Evolutionary conservation across 2,329 filamentous ascomycete species (phyloP).

Genomic region (Phaeosphaeriaceae sp.): DNA sequence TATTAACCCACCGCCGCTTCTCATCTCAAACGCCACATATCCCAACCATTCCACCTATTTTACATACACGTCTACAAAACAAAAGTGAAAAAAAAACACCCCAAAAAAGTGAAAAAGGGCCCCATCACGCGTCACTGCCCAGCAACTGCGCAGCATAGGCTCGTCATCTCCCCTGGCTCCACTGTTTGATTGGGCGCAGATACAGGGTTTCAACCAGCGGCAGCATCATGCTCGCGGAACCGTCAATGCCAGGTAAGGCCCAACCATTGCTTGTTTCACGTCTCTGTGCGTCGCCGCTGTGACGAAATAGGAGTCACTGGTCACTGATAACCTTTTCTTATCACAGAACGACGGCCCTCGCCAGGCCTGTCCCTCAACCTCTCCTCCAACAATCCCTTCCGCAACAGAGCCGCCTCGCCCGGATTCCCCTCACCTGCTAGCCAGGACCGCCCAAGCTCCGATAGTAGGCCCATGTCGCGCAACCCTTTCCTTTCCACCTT

Average conservation of each 20-base stretch:
- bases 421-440: conserved; percentile 50
- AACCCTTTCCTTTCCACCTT: conserved; percentile 76
- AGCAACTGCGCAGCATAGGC: conserved; percentile 22
- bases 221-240: conserved; percentile 51
- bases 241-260: conserved; percentile 51
- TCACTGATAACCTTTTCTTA: conserved; percentile 38
- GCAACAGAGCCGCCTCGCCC: conserved; percentile 73
- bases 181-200: conserved; percentile 41
- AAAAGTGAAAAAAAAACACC: no score
- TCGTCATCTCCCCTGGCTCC: conserved; percentile 28
- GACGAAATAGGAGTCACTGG: conserved; percentile 31
- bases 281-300: conserved; percentile 35
- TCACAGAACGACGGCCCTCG: conserved; percentile 56
- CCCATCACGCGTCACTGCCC: conserved; percentile 36
- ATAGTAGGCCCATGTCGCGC: conserved; percentile 71
- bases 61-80: no score
- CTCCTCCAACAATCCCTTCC: conserved; percentile 78
- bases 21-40: no score
- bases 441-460: conserved; percentile 53
- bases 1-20: conserved; percentile 31
- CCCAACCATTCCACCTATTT: no score
- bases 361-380: conserved; percentile 69
- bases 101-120: no score
- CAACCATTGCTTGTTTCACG: conserved; percentile 46
- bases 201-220: conserved; percentile 40